Evolutionary conservation across 257 asterid genomes (phyloP), one percentile per base, ranked within the genome.

Genomic region (Coffea canephora): DNA sequence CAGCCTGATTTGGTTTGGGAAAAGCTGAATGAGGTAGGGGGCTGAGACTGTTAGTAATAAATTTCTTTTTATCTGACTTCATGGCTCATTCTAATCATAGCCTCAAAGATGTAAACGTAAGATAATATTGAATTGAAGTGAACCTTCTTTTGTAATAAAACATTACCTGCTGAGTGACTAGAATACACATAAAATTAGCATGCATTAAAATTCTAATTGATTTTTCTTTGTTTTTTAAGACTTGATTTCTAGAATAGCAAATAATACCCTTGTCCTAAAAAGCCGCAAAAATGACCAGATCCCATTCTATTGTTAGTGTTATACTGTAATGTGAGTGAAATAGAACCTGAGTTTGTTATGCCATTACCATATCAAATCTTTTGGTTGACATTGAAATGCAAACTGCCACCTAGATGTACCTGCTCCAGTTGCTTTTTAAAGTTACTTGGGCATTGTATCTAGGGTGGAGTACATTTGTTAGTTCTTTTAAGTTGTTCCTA

Each of bases 1-100:
- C 97, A 92, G 88, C 97, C 97, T 76, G 97, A 92, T 85, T 82
- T 92, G 89, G 97, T 92, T 76, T 96, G 99, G 97, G 99, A 96
- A 82, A 93, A 96, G 88, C 93, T 96, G 79, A 92, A 92, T 86
- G 98, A 96, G 98, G 99, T 94, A 81, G 88, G 82, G 82, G 69
- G 50, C 61, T 19, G 46, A 16, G 25, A 48, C 36, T 67, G 15
- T 65, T 65, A 6, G 50, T 27, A 41, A 18, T 69, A 41, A 15
- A 36, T 69, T 18, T 41, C 25, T 72, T 21, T 61, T 27, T 52
- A 23, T 50, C 71, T 45, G 49, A 61, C 68, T 76, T 72, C 19
- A 52, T 72, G 52, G 54, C 39, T 41, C 52, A 75, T 77, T 72
- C 21, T 48, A 16, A 45, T n/a, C 21, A 21, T 73, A 62, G 14